Evolutionary conservation across 2,329 filamentous ascomycete species (phyloP).

Genomic region (Clonostachys chloroleuca): DNA sequence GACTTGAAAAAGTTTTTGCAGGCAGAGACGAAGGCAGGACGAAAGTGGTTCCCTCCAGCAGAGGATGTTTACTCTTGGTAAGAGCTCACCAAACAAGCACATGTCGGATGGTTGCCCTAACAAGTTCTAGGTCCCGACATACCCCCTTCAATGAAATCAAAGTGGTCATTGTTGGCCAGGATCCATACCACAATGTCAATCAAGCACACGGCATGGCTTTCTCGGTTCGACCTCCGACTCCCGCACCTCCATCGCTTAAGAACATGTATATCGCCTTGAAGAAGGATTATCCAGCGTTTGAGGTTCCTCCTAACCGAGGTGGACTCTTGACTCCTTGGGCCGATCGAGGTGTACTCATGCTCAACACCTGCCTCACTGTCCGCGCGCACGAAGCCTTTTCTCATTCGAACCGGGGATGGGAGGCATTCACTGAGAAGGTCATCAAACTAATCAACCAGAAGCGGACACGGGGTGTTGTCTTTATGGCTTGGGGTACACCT

Average conservation of each 20-base stretch:
- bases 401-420: constrained; percentile 86
- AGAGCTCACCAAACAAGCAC: constrained; percentile 15
- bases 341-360: constrained; percentile 82
- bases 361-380: constrained; percentile 94
- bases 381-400: constrained; percentile 83
- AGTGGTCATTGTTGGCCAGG: constrained; percentile 90
- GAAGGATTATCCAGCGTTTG: constrained; percentile 82
- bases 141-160: constrained; percentile 87
- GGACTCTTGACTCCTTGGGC: constrained; percentile 93
- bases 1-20: constrained; percentile 84
- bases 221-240: constrained; percentile 85
- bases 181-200: constrained; percentile 93
- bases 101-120: neutral
- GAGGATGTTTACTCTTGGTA: constrained; percentile 95
- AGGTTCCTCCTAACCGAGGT: constrained; percentile 67
- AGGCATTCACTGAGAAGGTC: constrained; percentile 84
- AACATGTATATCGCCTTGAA: constrained; percentile 92
- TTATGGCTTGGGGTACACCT: constrained; percentile 87
- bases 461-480: constrained; percentile 79
- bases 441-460: constrained; percentile 82
- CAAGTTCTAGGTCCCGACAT: constrained; percentile 76
- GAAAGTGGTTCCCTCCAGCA: constrained; percentile 81
- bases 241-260: constrained; percentile 80
- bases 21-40: constrained; percentile 66
- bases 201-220: constrained; percentile 97